A percentile compares a stretch with the other conserved stretches of the same genome.
Evolutionary conservation across 371 early-diverging fungal genomes (phyloP).

Genomic region (Apophysomyces elegans): DNA sequence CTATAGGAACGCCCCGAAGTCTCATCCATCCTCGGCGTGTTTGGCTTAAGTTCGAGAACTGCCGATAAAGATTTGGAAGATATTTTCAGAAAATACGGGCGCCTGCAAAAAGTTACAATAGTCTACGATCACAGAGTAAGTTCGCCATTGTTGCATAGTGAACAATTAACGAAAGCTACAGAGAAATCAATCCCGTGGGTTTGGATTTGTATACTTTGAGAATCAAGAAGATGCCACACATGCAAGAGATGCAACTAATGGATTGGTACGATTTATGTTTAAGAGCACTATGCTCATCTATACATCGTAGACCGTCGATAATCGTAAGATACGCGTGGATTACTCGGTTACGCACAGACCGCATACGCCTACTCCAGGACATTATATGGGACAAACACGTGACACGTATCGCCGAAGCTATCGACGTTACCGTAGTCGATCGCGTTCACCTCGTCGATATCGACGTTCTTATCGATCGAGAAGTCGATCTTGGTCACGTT

Average conservation of each 20-base stretch:
- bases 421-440: slow-evolving; percentile 15
- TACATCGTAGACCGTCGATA: slow-evolving; percentile 60
- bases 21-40: slow-evolving; percentile 78
- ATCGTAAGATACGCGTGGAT: slow-evolving; percentile 77
- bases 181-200: slow-evolving; percentile 63
- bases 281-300: not conserved
- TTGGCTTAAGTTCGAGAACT: slow-evolving; percentile 78
- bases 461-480: slow-evolving; percentile 12
- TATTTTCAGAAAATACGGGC: slow-evolving; percentile 72
- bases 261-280: slow-evolving; percentile 24
- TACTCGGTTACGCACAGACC: slow-evolving; percentile 68
- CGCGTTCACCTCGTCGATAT: slow-evolving; percentile 15
- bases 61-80: slow-evolving; percentile 69
- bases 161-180: not conserved
- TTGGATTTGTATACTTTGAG: slow-evolving; percentile 86
- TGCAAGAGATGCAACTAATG: slow-evolving; percentile 70
- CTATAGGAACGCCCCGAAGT: slow-evolving; percentile 44
- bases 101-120: slow-evolving; percentile 60
- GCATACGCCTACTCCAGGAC: slow-evolving; percentile 71
- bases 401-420: slow-evolving; percentile 14
- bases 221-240: slow-evolving; percentile 74
- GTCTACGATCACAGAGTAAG: slow-evolving; percentile 64
- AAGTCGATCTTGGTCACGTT: slow-evolving; percentile 9
- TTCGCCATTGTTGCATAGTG: not conserved
- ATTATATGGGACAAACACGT: slow-evolving; percentile 64